Evolutionary conservation across 164 flowering plant species (phyloP).

Genomic region (Annona squamosa): DNA sequence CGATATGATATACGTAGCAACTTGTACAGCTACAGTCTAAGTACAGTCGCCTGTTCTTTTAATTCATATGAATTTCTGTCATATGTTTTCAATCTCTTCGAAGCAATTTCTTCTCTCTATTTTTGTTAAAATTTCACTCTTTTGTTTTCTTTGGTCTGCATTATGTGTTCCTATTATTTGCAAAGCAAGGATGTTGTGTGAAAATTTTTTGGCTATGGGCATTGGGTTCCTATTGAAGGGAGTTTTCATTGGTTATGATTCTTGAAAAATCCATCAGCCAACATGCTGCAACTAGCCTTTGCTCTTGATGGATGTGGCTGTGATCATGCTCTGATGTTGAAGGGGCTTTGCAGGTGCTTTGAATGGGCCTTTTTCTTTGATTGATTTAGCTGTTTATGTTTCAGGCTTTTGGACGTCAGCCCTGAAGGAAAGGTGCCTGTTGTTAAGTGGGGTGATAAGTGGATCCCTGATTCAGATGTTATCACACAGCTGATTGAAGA

Average conservation of each 20-base stretch:
- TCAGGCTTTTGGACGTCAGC: constrained; percentile 64
- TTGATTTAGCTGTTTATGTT: constrained; percentile 1
- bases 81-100: background rate
- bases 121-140: background rate
- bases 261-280: too few relatives aligned
- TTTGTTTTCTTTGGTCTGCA: background rate
- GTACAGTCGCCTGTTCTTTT: background rate
- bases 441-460: constrained; percentile 57
- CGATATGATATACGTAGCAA: too few relatives aligned
- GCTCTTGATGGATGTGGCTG: background rate
- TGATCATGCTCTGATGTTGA: background rate
- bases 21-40: too few relatives aligned
- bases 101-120: background rate
- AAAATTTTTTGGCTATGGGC: too few relatives aligned
- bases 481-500: constrained; percentile 71
- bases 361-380: background rate
- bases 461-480: constrained; percentile 82
- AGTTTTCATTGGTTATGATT: too few relatives aligned
- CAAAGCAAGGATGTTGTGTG: too few relatives aligned
- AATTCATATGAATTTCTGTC: background rate
- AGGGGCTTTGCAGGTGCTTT: background rate
- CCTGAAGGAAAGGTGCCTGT: constrained; percentile 91
- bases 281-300: too few relatives aligned
- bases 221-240: too few relatives aligned
- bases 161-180: background rate